These are phyloP conservation scores for Metschnikowia matae DNA, from an alignment of 805 yeast species.

Conservation along the genomic window DNA sequence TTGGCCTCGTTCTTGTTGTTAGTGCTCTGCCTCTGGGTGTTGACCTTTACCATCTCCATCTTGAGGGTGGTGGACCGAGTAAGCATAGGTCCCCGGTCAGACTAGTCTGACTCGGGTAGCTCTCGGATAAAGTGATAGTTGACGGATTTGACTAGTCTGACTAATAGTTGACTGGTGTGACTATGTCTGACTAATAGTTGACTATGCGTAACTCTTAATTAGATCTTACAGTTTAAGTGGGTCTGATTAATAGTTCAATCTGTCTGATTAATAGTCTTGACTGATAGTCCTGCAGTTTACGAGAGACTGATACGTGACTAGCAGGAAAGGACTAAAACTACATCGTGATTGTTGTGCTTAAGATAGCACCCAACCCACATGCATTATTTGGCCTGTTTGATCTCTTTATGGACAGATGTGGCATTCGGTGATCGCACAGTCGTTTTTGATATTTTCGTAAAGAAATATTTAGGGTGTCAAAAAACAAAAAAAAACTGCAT, in stretches of 20 bases:
- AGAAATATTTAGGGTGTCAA: background rate
- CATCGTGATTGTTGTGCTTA: background rate
- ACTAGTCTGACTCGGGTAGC: background rate
- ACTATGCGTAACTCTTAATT: too few species aligned
- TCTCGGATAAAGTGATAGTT: too few species aligned
- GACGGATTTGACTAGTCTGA: too few species aligned
- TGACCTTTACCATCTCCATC: slow-evolving; percentile 78
- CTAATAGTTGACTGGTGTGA: too few species aligned
- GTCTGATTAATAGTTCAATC: too few species aligned
- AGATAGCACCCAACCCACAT: background rate
- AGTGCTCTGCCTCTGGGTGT: slow-evolving; percentile 75
- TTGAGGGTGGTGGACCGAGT: slow-evolving; percentile 76
- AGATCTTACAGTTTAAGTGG: too few species aligned
- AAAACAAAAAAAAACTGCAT: background rate
- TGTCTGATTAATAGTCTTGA: too few species aligned
- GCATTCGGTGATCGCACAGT: background rate
- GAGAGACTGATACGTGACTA: too few species aligned
- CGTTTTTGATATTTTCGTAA: background rate
- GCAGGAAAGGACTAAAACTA: background rate
- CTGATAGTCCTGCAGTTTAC: too few species aligned
- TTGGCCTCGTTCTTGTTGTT: slow-evolving; percentile 76
- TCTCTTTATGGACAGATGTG: background rate
- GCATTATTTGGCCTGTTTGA: background rate
- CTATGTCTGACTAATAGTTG: too few species aligned
- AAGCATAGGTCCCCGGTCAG: slow-evolving; percentile 16